phyloP scores from a whole-genome alignment of 2,329 filamentous ascomycete species.

The Colletotrichum sp. region DNA sequence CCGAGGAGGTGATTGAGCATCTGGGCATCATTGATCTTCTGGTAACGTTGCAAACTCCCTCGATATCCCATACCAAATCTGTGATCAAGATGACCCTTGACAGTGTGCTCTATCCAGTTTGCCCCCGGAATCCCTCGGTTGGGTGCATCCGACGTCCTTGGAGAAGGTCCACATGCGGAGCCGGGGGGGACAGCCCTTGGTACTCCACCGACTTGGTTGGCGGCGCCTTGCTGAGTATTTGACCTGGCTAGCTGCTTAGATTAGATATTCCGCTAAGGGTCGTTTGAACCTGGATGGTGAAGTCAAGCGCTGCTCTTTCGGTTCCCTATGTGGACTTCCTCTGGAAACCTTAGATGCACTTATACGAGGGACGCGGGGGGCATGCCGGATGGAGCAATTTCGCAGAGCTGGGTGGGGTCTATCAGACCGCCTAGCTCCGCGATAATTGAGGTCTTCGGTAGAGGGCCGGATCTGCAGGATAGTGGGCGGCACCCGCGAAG shows the following conservation, averaged over 20 bases:
- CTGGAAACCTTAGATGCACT: fast-evolving
- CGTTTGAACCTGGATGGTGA: not conserved
- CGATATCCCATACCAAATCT: fast-evolving
- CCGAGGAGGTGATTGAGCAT: not conserved
- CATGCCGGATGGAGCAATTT: not conserved
- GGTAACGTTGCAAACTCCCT: not conserved
- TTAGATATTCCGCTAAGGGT: not conserved
- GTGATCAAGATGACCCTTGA: not conserved
- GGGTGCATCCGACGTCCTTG: fast-evolving
- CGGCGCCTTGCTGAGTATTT: not conserved
- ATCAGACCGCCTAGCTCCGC: not conserved
- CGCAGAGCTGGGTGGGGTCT: not conserved
- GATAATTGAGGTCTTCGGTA: not conserved
- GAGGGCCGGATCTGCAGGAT: not conserved
- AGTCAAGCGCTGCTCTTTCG: not conserved
- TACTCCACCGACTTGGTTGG: not conserved
- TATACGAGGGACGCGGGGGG: not conserved
- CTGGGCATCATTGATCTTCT: not conserved
- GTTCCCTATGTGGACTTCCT: not conserved
- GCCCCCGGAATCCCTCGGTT: not conserved
- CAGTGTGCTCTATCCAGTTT: not conserved
- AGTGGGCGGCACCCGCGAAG: fast-evolving
- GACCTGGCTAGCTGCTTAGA: not conserved
- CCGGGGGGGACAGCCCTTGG: not conserved
- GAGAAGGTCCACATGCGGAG: not conserved